Evolutionary conservation across 2,329 filamentous ascomycete species (phyloP).

Genomic region (Chalaropsis thielavioides): DNA sequence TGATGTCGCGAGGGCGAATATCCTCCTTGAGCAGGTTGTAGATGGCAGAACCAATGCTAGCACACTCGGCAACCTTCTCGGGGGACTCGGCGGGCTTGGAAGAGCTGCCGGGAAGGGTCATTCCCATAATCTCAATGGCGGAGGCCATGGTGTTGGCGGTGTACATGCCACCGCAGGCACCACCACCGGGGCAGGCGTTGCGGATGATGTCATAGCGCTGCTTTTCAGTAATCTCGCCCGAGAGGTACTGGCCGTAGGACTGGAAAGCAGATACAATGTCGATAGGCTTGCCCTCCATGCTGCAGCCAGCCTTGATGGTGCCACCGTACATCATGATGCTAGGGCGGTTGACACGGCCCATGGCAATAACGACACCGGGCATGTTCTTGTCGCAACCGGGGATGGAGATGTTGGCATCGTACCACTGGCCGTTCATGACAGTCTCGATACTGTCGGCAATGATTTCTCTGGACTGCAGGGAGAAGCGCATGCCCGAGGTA

Average conservation of each 20-base stretch:
- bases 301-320: constrained; percentile 83
- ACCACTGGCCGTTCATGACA: constrained; percentile 98
- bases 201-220: constrained; percentile 89
- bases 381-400: constrained; percentile 99
- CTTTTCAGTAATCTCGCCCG: constrained; percentile 80
- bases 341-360: constrained; percentile 87
- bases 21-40: constrained; percentile 61
- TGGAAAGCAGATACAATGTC: constrained; percentile 98
- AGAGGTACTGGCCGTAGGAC: constrained; percentile 87
- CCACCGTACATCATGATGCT: constrained; percentile 97
- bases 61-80: constrained; percentile 59
- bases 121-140: constrained; percentile 66
- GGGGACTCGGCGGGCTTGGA: constrained; percentile 63
- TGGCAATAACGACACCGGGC: constrained; percentile 82
- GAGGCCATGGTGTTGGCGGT: constrained; percentile 79
- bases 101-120: constrained; percentile 71
- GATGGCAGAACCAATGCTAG: constrained; percentile 56
- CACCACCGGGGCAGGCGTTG: constrained; percentile 54
- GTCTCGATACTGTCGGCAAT: constrained; percentile 98
- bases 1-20: constrained; percentile 61
- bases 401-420: constrained; percentile 92
- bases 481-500: constrained; percentile 92
- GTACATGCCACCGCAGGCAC: constrained; percentile 65
- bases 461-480: constrained; percentile 83
- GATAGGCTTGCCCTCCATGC: constrained; percentile 57